Conservation (phyloP, 208 protist genomes). For the Jaenimonas drosophilae region DNA sequence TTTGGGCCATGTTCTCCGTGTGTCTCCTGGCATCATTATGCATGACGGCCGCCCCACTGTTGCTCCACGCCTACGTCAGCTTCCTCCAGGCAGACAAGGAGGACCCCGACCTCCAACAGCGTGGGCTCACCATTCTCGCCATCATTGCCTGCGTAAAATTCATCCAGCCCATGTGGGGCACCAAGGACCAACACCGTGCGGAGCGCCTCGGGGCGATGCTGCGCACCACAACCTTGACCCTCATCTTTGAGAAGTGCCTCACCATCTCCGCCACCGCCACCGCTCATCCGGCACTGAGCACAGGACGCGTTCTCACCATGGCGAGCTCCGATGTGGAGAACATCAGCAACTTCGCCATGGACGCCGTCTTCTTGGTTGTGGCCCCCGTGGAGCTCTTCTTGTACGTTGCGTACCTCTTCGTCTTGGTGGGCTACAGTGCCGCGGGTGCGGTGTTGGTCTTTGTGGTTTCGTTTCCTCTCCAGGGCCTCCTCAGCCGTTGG, state of each 20-base stretch:
- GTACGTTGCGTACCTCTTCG: constrained; percentile 14
- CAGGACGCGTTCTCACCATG: constrained; percentile 68
- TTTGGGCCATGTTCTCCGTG: constrained; percentile 17
- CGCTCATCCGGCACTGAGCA: constrained; percentile 33
- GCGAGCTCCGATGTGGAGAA: constrained; percentile 47
- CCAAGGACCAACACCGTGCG: constrained; percentile 30
- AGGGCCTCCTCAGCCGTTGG: constrained; percentile 15
- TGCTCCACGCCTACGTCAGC: constrained; percentile 31
- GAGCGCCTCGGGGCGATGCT: constrained; percentile 26
- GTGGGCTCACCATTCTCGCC: constrained; percentile 13
- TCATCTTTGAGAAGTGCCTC: constrained; percentile 61
- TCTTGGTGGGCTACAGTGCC: constrained; percentile 23
- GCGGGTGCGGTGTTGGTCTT: constrained; percentile 41
- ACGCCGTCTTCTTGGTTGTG: constrained; percentile 44
- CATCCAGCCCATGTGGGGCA: constrained; percentile 14
- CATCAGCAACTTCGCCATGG: constrained; percentile 29
- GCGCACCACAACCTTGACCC: constrained; percentile 33
- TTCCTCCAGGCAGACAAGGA: constrained; percentile 15
- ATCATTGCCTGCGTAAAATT: constrained; percentile 15
- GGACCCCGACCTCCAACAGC: constrained; percentile 4
- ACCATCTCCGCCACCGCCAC: constrained; percentile 10
- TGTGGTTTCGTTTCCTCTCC: constrained; percentile 27
- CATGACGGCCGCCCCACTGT: constrained; percentile 13
- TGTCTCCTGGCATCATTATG: constrained; percentile 20
- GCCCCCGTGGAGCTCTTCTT: constrained; percentile 30